These are phyloP conservation scores for Amylocystis lapponica DNA, from an alignment of 768 basidiomycete genomes.

Conservation along the genomic window DNA sequence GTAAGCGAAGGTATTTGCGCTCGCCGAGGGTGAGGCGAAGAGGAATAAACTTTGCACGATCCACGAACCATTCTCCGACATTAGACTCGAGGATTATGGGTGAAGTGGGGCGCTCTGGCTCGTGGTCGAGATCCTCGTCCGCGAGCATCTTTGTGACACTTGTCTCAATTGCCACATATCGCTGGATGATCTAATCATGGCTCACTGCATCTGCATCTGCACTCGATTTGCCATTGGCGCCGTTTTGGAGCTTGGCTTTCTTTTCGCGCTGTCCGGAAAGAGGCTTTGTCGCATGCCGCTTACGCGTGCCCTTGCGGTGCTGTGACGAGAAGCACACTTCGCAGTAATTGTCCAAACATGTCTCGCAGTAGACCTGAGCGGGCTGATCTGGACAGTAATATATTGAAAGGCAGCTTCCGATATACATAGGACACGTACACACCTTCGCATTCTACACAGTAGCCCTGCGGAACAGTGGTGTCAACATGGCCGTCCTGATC, in stretches of 20 bases:
- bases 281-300: constrained; percentile 50
- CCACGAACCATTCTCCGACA: constrained; percentile 83
- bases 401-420: no score
- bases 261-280: constrained; percentile 23
- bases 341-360: constrained; percentile 69
- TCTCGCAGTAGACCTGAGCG: constrained; percentile 66
- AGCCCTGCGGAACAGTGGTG: constrained; percentile 51
- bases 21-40: constrained; percentile 68
- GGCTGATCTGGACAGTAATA: constrained; percentile 62
- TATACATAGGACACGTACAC: constrained; percentile 16
- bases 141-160: constrained; percentile 29
- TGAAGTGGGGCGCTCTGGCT: constrained; percentile 32
- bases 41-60: constrained; percentile 77
- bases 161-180: no score
- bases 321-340: constrained; percentile 84
- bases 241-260: constrained; percentile 12
- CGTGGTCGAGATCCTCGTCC: constrained; percentile 32
- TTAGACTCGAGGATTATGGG: constrained; percentile 46
- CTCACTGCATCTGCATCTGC: constrained; percentile 27
- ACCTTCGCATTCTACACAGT: constrained; percentile 88
- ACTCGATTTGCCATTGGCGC: background rate
- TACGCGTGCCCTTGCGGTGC: constrained; percentile 77
- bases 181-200: no score
- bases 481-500: constrained; percentile 51
- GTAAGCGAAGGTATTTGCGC: constrained; percentile 78